phyloP scores from a whole-genome alignment of 1,139 yeast genomes.

The Protomyces inundatus region DNA sequence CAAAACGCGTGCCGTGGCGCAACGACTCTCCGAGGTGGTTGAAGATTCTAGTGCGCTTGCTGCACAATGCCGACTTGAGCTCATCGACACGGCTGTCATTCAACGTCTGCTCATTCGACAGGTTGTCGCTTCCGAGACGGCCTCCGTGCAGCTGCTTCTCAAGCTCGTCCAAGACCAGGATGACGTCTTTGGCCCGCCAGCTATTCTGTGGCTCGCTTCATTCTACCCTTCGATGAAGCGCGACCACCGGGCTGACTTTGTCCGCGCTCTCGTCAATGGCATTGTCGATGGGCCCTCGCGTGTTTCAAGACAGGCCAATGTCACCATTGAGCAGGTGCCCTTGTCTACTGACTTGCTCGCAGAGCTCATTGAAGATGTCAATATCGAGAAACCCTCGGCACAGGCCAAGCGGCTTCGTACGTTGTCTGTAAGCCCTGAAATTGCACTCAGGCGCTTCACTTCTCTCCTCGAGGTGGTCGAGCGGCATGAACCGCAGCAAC shows the following conservation, averaged over 20 bases:
- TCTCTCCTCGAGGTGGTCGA: constrained; percentile 76
- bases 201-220: constrained; percentile 50
- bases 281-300: constrained; percentile 43
- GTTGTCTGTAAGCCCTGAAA: constrained; percentile 40
- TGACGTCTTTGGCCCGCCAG: constrained; percentile 50
- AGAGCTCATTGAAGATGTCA: constrained; percentile 49
- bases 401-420: constrained; percentile 30
- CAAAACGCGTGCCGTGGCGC: constrained; percentile 29
- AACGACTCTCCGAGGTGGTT: constrained; percentile 44
- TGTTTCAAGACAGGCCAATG: constrained; percentile 53
- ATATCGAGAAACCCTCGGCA: constrained; percentile 33
- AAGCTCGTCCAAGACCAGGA: constrained; percentile 45
- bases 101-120: constrained; percentile 27
- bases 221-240: constrained; percentile 54
- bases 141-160: constrained; percentile 47
- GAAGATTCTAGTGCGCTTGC: constrained; percentile 40
- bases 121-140: constrained; percentile 57
- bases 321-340: constrained; percentile 48
- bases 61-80: constrained; percentile 7
- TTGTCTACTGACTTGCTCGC: constrained; percentile 49
- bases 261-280: constrained; percentile 56
- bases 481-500: constrained; percentile 42
- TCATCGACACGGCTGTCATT: constrained; percentile 47
- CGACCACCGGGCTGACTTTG: constrained; percentile 55
- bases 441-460: constrained; percentile 59